These are phyloP conservation scores for Thuja plicata DNA, from an alignment of 83 land plant genomes.

Conservation along the genomic window DNA sequence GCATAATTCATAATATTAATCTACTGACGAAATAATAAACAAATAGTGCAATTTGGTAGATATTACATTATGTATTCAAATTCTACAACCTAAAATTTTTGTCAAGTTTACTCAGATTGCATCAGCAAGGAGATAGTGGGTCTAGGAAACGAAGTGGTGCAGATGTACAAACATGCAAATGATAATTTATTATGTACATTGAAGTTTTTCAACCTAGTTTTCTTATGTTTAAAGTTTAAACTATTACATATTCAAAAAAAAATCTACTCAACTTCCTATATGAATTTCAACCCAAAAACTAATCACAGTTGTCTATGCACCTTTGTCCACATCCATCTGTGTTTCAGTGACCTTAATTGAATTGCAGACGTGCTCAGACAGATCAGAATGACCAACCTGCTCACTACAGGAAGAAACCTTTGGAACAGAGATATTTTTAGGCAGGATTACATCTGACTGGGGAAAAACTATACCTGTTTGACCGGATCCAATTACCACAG, in stretches of 20 bases:
- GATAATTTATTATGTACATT: background rate
- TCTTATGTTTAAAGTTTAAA: background rate
- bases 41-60: background rate
- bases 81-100: background rate
- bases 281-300: background rate
- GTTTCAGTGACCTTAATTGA: background rate
- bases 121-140: background rate
- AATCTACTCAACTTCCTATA: background rate
- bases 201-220: background rate
- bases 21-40: background rate
- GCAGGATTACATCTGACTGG: background rate
- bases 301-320: background rate
- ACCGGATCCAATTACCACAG: background rate
- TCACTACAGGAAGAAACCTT: background rate
- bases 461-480: background rate
- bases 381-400: background rate
- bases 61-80: background rate
- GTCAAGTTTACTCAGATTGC: background rate
- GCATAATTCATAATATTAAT: background rate
- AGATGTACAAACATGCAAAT: background rate
- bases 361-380: background rate
- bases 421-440: background rate
- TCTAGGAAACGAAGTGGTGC: background rate
- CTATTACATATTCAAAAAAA: background rate
- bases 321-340: constrained; percentile 3